Evolutionary conservation across 83 land plant species (phyloP).

Genomic region (Diphasiastrum complanatum): DNA sequence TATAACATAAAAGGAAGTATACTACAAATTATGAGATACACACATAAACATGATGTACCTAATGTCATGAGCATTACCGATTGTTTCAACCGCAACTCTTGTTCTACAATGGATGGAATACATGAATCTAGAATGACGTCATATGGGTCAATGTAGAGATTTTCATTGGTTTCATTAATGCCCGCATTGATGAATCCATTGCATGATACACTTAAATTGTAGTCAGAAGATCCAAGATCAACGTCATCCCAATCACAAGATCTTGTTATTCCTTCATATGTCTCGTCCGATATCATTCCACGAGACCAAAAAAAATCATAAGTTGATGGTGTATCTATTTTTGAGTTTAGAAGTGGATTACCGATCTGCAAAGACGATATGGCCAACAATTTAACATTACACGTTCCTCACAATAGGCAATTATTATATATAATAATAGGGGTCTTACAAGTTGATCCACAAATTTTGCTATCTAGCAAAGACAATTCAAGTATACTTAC

Average conservation of each 20-base stretch:
- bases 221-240: constrained; percentile 26
- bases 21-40: no score
- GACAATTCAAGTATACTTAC: constrained; percentile 30
- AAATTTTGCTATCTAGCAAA: neutral
- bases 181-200: constrained; percentile 40
- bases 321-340: constrained; percentile 46
- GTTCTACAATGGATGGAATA: constrained; percentile 55
- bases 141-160: constrained; percentile 51
- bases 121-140: constrained; percentile 81
- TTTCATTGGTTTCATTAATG: constrained; percentile 42
- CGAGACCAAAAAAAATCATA: constrained; percentile 82
- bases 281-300: constrained; percentile 79
- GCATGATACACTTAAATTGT: constrained; percentile 47
- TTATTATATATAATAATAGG: neutral
- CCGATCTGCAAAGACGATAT: constrained; percentile 49
- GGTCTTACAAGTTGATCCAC: neutral
- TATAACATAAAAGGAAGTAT: no score
- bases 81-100: constrained; percentile 55
- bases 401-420: neutral
- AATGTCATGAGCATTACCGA: constrained; percentile 30
- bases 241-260: constrained; percentile 62
- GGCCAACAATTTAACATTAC: neutral
- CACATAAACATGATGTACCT: neutral
- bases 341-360: constrained; percentile 66
- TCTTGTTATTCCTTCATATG: constrained; percentile 45